Evolutionary conservation across 306 rosid species (phyloP).

Genomic region (Lathyrus sativus): DNA sequence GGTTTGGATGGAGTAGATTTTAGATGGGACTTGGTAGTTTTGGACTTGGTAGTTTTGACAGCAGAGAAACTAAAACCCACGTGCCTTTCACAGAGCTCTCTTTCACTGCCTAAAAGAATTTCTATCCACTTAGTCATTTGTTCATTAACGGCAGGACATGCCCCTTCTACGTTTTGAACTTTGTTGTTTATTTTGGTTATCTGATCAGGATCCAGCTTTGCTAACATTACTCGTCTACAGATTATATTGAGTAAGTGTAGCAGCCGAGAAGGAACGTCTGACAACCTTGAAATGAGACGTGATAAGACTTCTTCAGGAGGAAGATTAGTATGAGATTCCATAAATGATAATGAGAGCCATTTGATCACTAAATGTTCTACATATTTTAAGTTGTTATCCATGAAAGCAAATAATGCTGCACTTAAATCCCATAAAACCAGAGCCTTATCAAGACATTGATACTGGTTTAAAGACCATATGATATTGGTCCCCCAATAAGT

Average conservation of each 20-base stretch:
- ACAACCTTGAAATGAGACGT: constrained; percentile 46
- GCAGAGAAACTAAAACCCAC: constrained; percentile 60
- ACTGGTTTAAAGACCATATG: constrained; percentile 71
- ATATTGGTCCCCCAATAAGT: constrained; percentile 67
- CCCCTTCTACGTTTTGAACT: constrained; percentile 39
- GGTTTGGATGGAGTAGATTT: constrained; percentile 41
- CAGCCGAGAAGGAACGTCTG: constrained; percentile 63
- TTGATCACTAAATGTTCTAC: too few relatives aligned
- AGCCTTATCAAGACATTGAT: constrained; percentile 56
- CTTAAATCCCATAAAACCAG: too few relatives aligned
- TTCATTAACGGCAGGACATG: constrained; percentile 39
- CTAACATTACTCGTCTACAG: constrained; percentile 70
- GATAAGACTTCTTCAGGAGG: constrained; percentile 51
- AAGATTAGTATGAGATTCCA: constrained; percentile 49
- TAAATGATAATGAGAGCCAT: constrained; percentile 65
- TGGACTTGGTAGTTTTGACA: too few relatives aligned
- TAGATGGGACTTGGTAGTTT: constrained; percentile 38
- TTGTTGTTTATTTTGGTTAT: constrained; percentile 46
- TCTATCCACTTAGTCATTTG: constrained; percentile 54
- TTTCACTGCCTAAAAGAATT: constrained; percentile 68
- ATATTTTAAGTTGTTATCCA: too few relatives aligned
- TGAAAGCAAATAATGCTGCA: too few relatives aligned
- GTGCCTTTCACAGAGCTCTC: constrained; percentile 88
- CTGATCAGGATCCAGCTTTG: constrained; percentile 60
- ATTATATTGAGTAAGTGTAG: constrained; percentile 81